phyloP scores from a whole-genome alignment of 2,329 filamentous ascomycete species.

The Fusarium continuum region DNA sequence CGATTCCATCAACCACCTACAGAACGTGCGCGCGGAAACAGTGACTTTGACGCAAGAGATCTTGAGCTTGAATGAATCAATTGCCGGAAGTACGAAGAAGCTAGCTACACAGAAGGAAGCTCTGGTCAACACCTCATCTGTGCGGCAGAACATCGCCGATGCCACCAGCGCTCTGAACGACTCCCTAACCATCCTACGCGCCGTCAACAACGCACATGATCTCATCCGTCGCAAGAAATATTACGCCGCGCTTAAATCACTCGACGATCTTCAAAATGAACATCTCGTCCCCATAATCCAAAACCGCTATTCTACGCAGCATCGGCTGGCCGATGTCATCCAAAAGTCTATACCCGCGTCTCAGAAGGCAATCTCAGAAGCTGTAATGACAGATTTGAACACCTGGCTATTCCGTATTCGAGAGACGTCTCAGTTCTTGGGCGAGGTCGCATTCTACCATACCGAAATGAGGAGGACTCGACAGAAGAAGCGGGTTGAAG shows the following conservation, averaged over 20 bases:
- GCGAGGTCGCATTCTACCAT: constrained; percentile 96
- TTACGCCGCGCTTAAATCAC: constrained; percentile 90
- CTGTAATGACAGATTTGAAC: constrained; percentile 96
- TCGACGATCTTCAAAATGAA: constrained; percentile 96
- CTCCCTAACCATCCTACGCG: constrained; percentile 88
- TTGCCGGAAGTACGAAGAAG: constrained; percentile 93
- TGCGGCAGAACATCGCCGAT: constrained; percentile 95
- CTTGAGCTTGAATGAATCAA: constrained; percentile 89
- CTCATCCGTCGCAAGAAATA: constrained; percentile 92
- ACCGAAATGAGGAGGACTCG: constrained; percentile 86
- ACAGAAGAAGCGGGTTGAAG: constrained; percentile 83
- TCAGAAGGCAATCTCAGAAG: constrained; percentile 91
- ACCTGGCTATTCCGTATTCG: constrained; percentile 96
- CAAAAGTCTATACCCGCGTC: constrained; percentile 94
- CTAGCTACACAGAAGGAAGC: constrained; percentile 94
- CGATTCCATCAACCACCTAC: constrained; percentile 90
- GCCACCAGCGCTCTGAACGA: constrained; percentile 88
- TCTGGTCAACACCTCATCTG: constrained; percentile 88
- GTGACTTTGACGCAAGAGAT: constrained; percentile 91
- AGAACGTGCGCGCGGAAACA: constrained; percentile 89
- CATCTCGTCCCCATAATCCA: constrained; percentile 78
- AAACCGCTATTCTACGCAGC: constrained; percentile 89
- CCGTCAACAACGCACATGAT: constrained; percentile 94
- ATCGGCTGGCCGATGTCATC: constrained; percentile 94
- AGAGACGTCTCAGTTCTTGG: constrained; percentile 94